Conservation (phyloP, 2,329 filamentous ascomycete species). For the Elsinoe fawcettii region DNA sequence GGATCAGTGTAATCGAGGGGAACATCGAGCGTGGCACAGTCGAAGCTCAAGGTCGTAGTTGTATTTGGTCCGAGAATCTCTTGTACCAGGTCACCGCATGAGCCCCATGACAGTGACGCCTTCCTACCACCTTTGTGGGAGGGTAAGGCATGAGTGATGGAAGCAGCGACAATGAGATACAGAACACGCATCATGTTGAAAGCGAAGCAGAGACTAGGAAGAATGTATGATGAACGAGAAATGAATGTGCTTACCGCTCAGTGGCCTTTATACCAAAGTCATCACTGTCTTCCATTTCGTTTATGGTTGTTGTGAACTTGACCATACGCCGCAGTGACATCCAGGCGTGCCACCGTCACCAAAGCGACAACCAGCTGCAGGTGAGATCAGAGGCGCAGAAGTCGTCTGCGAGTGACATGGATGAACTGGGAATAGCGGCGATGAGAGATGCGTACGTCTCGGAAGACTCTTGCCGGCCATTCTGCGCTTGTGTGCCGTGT, state of each 20-base stretch:
- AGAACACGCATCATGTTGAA: background rate
- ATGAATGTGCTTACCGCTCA: background rate
- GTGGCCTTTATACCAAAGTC: background rate
- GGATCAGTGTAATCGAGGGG: slow-evolving; percentile 38
- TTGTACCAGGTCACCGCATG: background rate
- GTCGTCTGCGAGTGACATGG: background rate
- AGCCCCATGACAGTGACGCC: background rate
- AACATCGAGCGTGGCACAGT: slow-evolving; percentile 43
- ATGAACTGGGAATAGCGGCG: background rate
- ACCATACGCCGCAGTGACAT: background rate
- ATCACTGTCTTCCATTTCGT: background rate
- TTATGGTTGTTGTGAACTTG: no score
- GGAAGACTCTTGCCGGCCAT: no score
- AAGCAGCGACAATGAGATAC: background rate
- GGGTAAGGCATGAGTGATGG: background rate
- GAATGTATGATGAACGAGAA: background rate
- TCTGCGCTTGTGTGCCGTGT: no score
- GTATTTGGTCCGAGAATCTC: background rate
- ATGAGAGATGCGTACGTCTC: no score
- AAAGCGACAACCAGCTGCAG: background rate
- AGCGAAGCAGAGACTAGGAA: background rate
- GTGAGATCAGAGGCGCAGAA: background rate
- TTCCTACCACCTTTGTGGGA: background rate
- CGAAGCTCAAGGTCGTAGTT: slow-evolving; percentile 35
- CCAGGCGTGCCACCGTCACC: background rate